Evolutionary conservation across 352 stramenopile species (phyloP).

Genomic region (Detonula confervacea): DNA sequence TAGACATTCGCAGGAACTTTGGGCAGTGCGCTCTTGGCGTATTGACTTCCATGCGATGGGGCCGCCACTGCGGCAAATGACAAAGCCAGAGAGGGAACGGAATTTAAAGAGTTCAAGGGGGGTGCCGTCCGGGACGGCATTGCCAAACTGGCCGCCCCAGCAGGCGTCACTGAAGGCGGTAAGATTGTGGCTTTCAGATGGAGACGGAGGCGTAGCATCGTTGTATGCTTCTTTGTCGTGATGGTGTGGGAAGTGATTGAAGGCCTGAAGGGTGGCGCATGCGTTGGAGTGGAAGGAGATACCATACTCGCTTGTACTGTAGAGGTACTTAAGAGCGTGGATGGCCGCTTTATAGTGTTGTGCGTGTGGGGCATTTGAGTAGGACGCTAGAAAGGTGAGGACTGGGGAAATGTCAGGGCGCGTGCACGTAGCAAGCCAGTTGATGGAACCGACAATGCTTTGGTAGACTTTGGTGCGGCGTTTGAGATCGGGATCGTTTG

Average conservation of each 20-base stretch:
- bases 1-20: too few relatives aligned
- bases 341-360: constrained; percentile 17
- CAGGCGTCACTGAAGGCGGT: constrained; percentile 7
- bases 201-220: neutral
- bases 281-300: constrained; percentile 9
- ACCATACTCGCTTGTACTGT: constrained; percentile 9
- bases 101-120: neutral
- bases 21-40: too few relatives aligned
- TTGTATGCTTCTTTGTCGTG: neutral
- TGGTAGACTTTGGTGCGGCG: constrained; percentile 17
- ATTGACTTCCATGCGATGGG: neutral
- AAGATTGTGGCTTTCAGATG: neutral
- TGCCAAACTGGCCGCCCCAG: constrained; percentile 1
- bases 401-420: constrained; percentile 9
- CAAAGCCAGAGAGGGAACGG: neutral
- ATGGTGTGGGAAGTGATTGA: constrained; percentile 1
- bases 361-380: neutral
- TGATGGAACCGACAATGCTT: constrained; percentile 19
- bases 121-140: neutral
- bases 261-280: constrained; percentile 2
- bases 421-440: constrained; percentile 19
- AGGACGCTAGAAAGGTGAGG: constrained; percentile 13
- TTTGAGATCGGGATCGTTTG: constrained; percentile 5
- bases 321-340: constrained; percentile 18
- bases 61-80: neutral